These are phyloP conservation scores for Oropetium thomaeum DNA, from an alignment of 176 grass and related monocot genomes.

Conservation along the genomic window DNA sequence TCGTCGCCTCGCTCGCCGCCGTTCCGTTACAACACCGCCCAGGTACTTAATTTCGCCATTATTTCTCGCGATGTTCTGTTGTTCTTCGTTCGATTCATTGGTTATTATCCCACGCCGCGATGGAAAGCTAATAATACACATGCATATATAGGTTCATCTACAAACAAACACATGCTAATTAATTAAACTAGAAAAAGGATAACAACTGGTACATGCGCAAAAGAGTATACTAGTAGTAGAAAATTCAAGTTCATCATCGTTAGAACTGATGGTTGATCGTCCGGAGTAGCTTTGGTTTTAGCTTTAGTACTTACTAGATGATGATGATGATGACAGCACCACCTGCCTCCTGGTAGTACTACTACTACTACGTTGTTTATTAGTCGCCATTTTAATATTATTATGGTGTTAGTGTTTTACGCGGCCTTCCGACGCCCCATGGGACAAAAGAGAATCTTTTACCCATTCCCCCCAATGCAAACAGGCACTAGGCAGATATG, in stretches of 20 bases:
- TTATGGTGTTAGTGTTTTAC: neutral
- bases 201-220: too few species aligned
- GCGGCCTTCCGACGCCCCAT: slow-evolving; percentile 1
- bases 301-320: too few species aligned
- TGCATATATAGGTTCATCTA: too few species aligned
- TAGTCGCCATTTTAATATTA: too few species aligned
- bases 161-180: too few species aligned
- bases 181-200: too few species aligned
- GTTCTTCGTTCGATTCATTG: too few species aligned
- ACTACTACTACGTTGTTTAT: too few species aligned
- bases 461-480: neutral
- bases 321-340: neutral
- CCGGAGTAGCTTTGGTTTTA: slow-evolving; percentile 2
- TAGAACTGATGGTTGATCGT: neutral
- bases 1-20: slow-evolving; percentile 65
- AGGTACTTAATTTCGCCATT: neutral
- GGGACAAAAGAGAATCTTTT: neutral
- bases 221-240: neutral
- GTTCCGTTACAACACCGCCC: slow-evolving; percentile 58
- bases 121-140: too few species aligned
- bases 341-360: too few species aligned
- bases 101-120: too few species aligned
- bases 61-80: neutral
- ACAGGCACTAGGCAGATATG: slow-evolving; percentile 11
- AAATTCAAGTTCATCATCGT: neutral